phyloP scores from a whole-genome alignment of 2,329 filamentous ascomycete species.

The Lizonia empirigonia region DNA sequence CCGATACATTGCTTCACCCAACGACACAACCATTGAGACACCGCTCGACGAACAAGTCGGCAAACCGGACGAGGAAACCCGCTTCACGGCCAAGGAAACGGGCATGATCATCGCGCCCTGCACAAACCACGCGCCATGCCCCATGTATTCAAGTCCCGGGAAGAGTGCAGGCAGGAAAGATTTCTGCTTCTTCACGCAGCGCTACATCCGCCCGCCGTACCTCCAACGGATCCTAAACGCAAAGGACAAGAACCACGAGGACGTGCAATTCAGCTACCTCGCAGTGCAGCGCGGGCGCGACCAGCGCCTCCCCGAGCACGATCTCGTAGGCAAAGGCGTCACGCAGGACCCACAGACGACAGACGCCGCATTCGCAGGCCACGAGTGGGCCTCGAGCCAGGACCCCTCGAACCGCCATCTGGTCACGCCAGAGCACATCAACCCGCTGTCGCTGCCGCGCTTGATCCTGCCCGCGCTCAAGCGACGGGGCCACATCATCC shows the following conservation, averaged over 20 bases:
- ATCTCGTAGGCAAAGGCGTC: slow-evolving; percentile 40
- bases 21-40: slow-evolving; percentile 51
- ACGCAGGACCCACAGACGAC: slow-evolving; percentile 63
- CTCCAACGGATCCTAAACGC: slow-evolving; percentile 76
- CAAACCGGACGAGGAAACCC: slow-evolving; percentile 45
- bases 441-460: slow-evolving; percentile 74
- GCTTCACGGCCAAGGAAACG: slow-evolving; percentile 55
- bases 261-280: slow-evolving; percentile 88
- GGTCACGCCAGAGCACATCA: slow-evolving; percentile 38
- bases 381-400: slow-evolving; percentile 51
- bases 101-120: slow-evolving; percentile 72
- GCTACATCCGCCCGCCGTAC: slow-evolving; percentile 83
- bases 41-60: slow-evolving; percentile 49
- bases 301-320: slow-evolving; percentile 51
- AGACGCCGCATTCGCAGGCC: slow-evolving; percentile 73
- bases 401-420: slow-evolving; percentile 34
- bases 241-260: slow-evolving; percentile 79
- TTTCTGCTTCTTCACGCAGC: slow-evolving; percentile 88
- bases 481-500: slow-evolving; percentile 81
- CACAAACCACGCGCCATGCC: slow-evolving; percentile 86
- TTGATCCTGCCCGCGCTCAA: slow-evolving; percentile 82
- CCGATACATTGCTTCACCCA: slow-evolving; percentile 72
- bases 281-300: slow-evolving; percentile 79
- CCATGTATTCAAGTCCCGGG: slow-evolving; percentile 81
- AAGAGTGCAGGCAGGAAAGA: slow-evolving; percentile 78